phyloP scores from a whole-genome alignment of 2,329 filamentous ascomycete species.

The Polychaeton citri region DNA sequence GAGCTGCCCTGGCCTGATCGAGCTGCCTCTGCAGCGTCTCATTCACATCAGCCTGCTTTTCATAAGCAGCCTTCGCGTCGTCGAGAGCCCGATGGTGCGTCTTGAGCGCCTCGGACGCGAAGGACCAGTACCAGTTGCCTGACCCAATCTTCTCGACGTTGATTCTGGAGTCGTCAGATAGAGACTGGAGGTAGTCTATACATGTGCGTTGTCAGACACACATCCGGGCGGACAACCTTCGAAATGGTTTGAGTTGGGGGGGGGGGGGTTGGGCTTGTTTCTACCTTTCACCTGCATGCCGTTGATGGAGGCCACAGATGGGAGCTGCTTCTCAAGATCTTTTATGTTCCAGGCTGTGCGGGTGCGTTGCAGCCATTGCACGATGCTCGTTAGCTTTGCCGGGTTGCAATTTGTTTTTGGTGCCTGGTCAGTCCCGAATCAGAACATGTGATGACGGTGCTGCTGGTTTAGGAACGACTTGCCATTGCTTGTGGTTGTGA shows the following conservation, averaged over 20 bases:
- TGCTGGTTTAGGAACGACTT: too few relatives aligned
- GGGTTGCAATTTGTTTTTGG: slow-evolving; percentile 45
- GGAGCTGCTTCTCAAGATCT: slow-evolving; percentile 53
- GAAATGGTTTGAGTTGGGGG: background rate
- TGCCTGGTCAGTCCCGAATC: too few relatives aligned
- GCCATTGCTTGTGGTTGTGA: too few relatives aligned
- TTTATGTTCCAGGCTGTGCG: slow-evolving; percentile 52
- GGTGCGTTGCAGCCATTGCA: slow-evolving; percentile 46
- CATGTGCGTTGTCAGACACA: too few relatives aligned
- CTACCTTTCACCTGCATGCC: slow-evolving; percentile 40
- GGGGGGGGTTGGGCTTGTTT: too few relatives aligned
- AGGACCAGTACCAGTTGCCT: slow-evolving; percentile 62
- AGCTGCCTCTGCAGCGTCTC: slow-evolving; percentile 28
- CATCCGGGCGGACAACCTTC: too few relatives aligned
- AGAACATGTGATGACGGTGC: too few relatives aligned
- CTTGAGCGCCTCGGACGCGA: slow-evolving; percentile 44
- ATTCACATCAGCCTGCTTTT: slow-evolving; percentile 22
- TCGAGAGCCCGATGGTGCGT: slow-evolving; percentile 26
- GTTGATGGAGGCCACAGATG: slow-evolving; percentile 48
- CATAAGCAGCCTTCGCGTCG: slow-evolving; percentile 24
- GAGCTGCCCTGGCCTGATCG: slow-evolving; percentile 23
- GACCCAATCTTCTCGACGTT: slow-evolving; percentile 57
- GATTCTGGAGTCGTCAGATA: slow-evolving; percentile 48
- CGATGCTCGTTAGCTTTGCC: slow-evolving; percentile 44
- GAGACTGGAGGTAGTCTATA: slow-evolving; percentile 46